phyloP scores from a whole-genome alignment of 768 basidiomycete species.

The Xerocomellus intermedius region DNA sequence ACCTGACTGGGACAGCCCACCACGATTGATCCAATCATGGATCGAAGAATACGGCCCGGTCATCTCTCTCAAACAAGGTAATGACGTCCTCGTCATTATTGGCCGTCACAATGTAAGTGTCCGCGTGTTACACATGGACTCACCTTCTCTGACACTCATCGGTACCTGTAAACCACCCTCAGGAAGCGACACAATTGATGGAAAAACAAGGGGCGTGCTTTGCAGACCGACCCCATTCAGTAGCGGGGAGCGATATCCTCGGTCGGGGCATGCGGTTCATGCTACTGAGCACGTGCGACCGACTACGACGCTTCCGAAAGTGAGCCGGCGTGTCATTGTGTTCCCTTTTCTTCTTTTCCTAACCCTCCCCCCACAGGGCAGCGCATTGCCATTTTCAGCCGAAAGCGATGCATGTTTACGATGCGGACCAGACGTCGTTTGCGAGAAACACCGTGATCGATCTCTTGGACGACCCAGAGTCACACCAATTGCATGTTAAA shows the following conservation, averaged over 20 bases:
- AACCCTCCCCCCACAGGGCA: slow-evolving; percentile 34
- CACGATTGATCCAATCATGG: slow-evolving; percentile 22
- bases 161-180: not conserved
- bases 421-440: slow-evolving; percentile 43
- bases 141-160: too few species aligned
- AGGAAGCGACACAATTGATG: slow-evolving; percentile 54
- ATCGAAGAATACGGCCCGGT: slow-evolving; percentile 28
- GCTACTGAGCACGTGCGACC: slow-evolving; percentile 51
- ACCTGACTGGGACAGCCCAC: slow-evolving; percentile 9
- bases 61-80: slow-evolving; percentile 24
- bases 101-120: slow-evolving; percentile 19
- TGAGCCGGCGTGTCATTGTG: slow-evolving; percentile 8
- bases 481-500: slow-evolving; percentile 25
- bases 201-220: slow-evolving; percentile 55
- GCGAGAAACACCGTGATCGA: slow-evolving; percentile 22
- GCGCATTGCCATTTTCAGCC: slow-evolving; percentile 55
- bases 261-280: slow-evolving; percentile 58
- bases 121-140: not conserved
- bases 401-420: slow-evolving; percentile 44
- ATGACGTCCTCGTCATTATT: slow-evolving; percentile 26
- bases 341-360: not conserved
- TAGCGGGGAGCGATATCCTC: slow-evolving; percentile 56
- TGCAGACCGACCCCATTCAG: slow-evolving; percentile 50
- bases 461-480: slow-evolving; percentile 23
- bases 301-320: slow-evolving; percentile 59